Conservation (phyloP, 768 basidiomycete species). For the Exsudoporus frostii region DNA sequence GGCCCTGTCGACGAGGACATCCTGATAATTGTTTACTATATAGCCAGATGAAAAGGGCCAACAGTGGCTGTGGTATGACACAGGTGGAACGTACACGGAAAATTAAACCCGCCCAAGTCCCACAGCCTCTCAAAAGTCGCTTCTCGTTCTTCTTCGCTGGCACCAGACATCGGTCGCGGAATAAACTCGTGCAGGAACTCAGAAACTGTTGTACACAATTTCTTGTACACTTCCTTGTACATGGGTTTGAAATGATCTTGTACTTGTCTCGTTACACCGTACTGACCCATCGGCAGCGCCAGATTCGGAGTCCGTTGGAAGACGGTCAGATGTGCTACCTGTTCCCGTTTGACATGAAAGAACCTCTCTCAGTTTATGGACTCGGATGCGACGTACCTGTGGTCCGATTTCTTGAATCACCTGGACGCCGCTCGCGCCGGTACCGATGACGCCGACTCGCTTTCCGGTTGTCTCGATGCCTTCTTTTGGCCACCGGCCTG, state of each 20-base stretch:
- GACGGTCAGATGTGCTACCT: slow-evolving; percentile 13
- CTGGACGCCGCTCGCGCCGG: slow-evolving; percentile 14
- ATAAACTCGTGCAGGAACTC: background rate
- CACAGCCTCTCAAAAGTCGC: slow-evolving; percentile 10
- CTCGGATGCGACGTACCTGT: background rate
- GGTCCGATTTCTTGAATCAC: slow-evolving; percentile 12
- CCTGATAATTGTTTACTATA: slow-evolving; percentile 8
- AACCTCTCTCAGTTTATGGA: background rate
- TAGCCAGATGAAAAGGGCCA: background rate
- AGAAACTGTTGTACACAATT: background rate
- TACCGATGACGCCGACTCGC: slow-evolving; percentile 13
- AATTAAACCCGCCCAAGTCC: slow-evolving; percentile 8
- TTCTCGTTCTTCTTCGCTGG: slow-evolving; percentile 7
- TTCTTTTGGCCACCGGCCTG: slow-evolving; percentile 10
- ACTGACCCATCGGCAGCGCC: slow-evolving; percentile 11
- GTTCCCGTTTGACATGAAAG: too few relatives aligned
- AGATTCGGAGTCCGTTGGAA: slow-evolving; percentile 17
- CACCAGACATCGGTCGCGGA: background rate
- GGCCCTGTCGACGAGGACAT: background rate
- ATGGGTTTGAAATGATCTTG: slow-evolving; percentile 15
- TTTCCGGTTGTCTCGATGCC: slow-evolving; percentile 6
- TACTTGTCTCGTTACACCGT: background rate
- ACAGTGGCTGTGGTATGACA: too few relatives aligned
- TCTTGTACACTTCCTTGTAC: slow-evolving; percentile 6
- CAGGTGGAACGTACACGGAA: background rate